These are phyloP conservation scores for Puccinia triticina DNA, from an alignment of 1,284 basidiomycete species.

Conservation along the genomic window DNA sequence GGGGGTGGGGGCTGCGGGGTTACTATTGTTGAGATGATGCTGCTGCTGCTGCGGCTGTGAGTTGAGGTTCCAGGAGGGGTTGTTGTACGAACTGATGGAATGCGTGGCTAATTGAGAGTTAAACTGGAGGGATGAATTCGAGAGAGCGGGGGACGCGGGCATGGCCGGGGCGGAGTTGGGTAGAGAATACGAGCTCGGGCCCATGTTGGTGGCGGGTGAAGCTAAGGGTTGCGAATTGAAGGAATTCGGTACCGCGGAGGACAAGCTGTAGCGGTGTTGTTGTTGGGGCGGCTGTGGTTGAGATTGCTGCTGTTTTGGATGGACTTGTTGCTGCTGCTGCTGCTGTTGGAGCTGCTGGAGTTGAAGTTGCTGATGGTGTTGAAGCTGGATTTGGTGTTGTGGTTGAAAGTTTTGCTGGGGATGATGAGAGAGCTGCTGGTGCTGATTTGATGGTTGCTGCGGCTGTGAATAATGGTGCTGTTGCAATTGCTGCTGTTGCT, in stretches of 20 bases:
- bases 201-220: conserved; percentile 13
- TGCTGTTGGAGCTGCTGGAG: conserved; percentile 24
- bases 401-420: conserved; percentile 16
- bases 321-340: conserved; percentile 27
- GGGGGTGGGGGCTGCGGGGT: background rate
- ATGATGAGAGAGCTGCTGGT: conserved; percentile 27
- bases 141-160: conserved; percentile 40
- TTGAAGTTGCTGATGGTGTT: conserved; percentile 46
- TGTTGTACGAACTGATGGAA: conserved; percentile 18
- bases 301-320: conserved; percentile 35
- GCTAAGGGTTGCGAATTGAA: conserved; percentile 29
- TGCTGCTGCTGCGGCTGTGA: conserved; percentile 4
- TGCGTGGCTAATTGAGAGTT: conserved; percentile 24
- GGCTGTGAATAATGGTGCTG: background rate
- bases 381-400: conserved; percentile 29
- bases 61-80: conserved; percentile 7
- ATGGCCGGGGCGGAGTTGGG: conserved; percentile 27
- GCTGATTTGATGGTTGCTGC: conserved; percentile 23
- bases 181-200: conserved; percentile 7
- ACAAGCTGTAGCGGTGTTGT: conserved; percentile 28
- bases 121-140: conserved; percentile 46
- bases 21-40: conserved; percentile 32
- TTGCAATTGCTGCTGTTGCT: background rate
- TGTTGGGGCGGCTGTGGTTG: conserved; percentile 31
- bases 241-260: conserved; percentile 21